A percentile compares a stretch with the other conserved stretches of the same genome.
Conservation (phyloP, 2,329 filamentous ascomycete genomes). For the Scytalidium sp. region DNA sequence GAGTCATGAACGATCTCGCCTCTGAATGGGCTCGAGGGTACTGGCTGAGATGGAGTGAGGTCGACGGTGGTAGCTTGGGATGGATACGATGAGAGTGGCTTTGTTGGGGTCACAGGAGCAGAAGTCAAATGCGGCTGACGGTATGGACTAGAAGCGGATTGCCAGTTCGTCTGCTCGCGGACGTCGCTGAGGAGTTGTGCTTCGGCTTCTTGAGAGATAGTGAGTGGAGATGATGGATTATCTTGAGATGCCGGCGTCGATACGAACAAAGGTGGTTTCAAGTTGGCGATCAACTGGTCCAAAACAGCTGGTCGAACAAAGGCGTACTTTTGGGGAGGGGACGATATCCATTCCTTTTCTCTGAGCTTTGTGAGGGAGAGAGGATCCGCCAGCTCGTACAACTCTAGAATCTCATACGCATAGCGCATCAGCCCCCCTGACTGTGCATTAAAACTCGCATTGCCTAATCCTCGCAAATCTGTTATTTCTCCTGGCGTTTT, state of each 20-base stretch:
- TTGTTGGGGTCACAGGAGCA: not conserved
- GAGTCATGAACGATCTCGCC: constrained; percentile 24
- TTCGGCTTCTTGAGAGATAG: constrained; percentile 25
- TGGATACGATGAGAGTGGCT: constrained; percentile 16
- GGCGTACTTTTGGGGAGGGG: constrained; percentile 2
- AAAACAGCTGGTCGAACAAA: constrained; percentile 49
- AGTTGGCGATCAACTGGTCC: constrained; percentile 55
- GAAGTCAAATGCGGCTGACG: not conserved
- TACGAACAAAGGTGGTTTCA: constrained; percentile 49
- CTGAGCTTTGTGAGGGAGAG: constrained; percentile 49
- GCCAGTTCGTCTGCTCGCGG: not conserved
- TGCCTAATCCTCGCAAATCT: constrained; percentile 44
- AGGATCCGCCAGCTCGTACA: constrained; percentile 63
- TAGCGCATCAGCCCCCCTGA: constrained; percentile 34
- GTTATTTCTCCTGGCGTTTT: constrained; percentile 46
- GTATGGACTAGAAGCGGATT: not conserved
- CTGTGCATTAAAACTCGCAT: constrained; percentile 46
- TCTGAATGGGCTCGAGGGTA: not conserved
- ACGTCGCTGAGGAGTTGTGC: constrained; percentile 24
- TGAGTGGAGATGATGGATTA: constrained; percentile 15
- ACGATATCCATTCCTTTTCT: constrained; percentile 46
- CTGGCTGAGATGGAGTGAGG: constrained; percentile 18
- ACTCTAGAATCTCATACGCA: constrained; percentile 52
- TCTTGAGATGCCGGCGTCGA: not conserved
- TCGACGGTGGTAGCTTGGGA: constrained; percentile 17